Percentiles rank a stretch among this genome's conserved stretches.
Conservation (phyloP, 352 stramenopile species). For the Peronospora farinosa region DNA sequence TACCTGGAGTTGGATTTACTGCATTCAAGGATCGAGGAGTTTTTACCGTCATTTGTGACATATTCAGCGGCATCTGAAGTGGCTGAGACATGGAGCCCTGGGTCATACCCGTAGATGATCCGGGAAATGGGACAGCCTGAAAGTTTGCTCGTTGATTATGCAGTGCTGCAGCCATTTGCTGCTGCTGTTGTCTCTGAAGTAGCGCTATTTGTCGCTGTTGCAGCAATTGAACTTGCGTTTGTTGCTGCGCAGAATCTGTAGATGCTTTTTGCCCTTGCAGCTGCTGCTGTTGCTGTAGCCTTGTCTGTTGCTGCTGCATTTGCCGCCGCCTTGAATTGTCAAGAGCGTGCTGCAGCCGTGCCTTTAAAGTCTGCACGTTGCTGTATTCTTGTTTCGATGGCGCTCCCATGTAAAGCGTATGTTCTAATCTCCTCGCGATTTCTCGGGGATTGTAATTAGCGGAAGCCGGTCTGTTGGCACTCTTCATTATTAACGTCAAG, state of each 20-base stretch:
- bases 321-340: constrained; percentile 76
- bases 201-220: constrained; percentile 58
- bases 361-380: constrained; percentile 83
- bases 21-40: constrained; percentile 16
- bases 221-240: constrained; percentile 43
- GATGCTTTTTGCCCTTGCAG: constrained; percentile 36
- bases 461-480: constrained; percentile 75
- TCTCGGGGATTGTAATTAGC: constrained; percentile 87
- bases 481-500: constrained; percentile 88
- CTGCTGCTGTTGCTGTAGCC: constrained; percentile 33
- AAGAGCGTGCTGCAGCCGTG: constrained; percentile 72
- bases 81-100: constrained; percentile 38
- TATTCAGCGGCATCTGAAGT: constrained; percentile 51
- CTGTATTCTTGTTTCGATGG: constrained; percentile 81
- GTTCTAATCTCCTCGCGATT: constrained; percentile 75
- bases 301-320: constrained; percentile 60
- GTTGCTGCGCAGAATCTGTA: constrained; percentile 33
- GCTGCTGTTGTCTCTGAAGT: constrained; percentile 61
- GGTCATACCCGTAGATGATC: constrained; percentile 25
- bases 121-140: constrained; percentile 53
- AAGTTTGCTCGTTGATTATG: constrained; percentile 65
- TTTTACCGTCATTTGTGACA: constrained; percentile 35
- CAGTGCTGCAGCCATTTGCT: constrained; percentile 68
- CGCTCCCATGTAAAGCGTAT: constrained; percentile 85
- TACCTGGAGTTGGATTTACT: constrained; percentile 19